These are phyloP conservation scores for Solanum etuberosum DNA, from an alignment of 257 asterid species.

Conservation along the genomic window DNA sequence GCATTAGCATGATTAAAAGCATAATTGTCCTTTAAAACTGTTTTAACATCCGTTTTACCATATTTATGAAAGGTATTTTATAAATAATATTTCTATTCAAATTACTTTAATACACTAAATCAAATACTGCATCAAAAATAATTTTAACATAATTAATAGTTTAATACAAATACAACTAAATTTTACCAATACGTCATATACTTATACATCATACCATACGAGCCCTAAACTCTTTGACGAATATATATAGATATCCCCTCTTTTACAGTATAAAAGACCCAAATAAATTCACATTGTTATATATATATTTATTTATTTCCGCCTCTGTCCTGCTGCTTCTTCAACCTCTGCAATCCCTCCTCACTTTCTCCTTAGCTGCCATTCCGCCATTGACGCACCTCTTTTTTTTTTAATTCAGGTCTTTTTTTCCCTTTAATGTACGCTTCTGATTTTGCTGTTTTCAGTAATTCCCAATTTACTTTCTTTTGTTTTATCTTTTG, in stretches of 20 bases:
- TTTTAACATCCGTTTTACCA: too few species aligned
- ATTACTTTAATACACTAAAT: too few species aligned
- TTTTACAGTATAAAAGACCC: background rate
- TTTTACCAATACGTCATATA: too few species aligned
- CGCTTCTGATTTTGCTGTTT: background rate
- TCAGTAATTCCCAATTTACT: background rate
- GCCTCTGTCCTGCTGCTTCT: conserved; percentile 23
- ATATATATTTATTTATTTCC: conserved; percentile 2
- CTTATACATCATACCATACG: background rate
- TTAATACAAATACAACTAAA: too few species aligned
- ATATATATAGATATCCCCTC: background rate
- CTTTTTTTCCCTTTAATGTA: background rate
- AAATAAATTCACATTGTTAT: background rate
- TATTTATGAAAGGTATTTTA: too few species aligned
- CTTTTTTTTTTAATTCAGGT: conserved; percentile 9
- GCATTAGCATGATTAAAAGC: too few species aligned
- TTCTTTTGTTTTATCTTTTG: background rate
- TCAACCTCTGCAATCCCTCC: conserved; percentile 29
- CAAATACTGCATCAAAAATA: too few species aligned
- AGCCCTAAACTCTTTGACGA: background rate
- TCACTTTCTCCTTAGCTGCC: conserved; percentile 20
- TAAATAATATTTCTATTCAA: too few species aligned
- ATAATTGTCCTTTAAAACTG: background rate
- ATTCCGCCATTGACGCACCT: conserved; percentile 12
- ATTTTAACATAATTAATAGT: too few species aligned